phyloP scores from a whole-genome alignment of 2,329 filamentous ascomycete species.

The Sclerotinia minor region DNA sequence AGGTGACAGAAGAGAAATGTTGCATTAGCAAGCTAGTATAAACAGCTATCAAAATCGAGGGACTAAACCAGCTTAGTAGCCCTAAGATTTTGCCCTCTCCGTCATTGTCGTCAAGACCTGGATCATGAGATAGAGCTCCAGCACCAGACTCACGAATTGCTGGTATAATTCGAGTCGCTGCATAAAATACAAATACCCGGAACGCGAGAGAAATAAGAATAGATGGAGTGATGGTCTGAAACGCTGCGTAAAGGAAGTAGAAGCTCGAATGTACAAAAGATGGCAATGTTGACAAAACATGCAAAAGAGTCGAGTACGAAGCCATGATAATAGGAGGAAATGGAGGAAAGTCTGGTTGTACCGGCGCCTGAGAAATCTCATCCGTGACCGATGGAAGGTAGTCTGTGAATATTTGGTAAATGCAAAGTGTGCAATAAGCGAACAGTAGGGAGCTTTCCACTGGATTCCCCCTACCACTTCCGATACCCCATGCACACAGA shows the following conservation, averaged over 20 bases:
- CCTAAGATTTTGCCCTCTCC: conserved; percentile 77
- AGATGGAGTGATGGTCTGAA: conserved; percentile 92
- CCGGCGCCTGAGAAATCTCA: conserved; percentile 53
- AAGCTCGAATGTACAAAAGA: conserved; percentile 80
- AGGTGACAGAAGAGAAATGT: conserved; percentile 77
- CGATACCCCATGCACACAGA: conserved; percentile 89
- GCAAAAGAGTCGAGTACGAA: conserved; percentile 88
- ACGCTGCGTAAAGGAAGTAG: conserved; percentile 83
- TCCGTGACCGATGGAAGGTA: conserved; percentile 74
- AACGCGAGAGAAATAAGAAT: conserved; percentile 95
- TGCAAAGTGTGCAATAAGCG: conserved; percentile 95
- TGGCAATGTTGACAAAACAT: conserved; percentile 80
- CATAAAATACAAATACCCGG: conserved; percentile 92
- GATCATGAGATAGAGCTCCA: conserved; percentile 78
- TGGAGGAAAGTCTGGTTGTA: conserved; percentile 90
- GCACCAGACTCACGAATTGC: conserved; percentile 86
- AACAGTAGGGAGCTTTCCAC: conserved; percentile 95
- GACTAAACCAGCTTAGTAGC: conserved; percentile 89
- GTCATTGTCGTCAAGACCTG: conserved; percentile 81
- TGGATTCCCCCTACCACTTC: conserved; percentile 88
- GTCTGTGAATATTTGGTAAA: conserved; percentile 99
- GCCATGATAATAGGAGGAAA: conserved; percentile 98
- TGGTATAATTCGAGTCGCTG: conserved; percentile 92
- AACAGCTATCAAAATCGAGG: conserved; percentile 89
- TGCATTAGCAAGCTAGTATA: conserved; percentile 95